These are phyloP conservation scores for Pythium volutum DNA, from an alignment of 352 stramenopile species.

Conservation along the genomic window DNA sequence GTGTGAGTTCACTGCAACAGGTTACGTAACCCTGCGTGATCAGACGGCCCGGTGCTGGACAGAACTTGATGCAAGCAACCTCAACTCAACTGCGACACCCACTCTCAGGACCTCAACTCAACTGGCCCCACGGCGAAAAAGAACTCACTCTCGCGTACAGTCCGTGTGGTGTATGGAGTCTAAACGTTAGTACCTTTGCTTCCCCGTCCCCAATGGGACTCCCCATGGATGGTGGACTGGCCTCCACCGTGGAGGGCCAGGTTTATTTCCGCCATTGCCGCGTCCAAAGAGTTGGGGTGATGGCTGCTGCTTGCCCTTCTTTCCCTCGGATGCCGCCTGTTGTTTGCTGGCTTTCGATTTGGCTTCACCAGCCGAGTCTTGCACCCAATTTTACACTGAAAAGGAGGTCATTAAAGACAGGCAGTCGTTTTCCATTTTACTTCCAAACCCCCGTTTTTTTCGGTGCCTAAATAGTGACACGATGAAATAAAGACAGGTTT, in stretches of 20 bases:
- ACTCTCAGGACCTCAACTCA: conserved; percentile 6
- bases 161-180: too few relatives aligned
- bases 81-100: neutral
- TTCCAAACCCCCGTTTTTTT: neutral
- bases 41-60: too few relatives aligned
- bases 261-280: too few relatives aligned
- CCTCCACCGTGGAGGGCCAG: too few relatives aligned
- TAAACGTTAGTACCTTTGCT: too few relatives aligned
- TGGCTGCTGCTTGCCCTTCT: neutral
- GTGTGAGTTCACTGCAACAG: neutral
- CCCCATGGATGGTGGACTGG: too few relatives aligned
- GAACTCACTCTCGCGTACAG: too few relatives aligned
- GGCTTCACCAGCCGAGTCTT: too few relatives aligned
- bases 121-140: neutral
- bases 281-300: neutral
- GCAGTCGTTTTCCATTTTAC: neutral
- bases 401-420: neutral
- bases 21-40: too few relatives aligned
- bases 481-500: neutral
- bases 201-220: too few relatives aligned
- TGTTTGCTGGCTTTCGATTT: too few relatives aligned
- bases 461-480: neutral
- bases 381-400: neutral
- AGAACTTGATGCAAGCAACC: conserved; percentile 1
- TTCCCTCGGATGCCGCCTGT: neutral